Base-by-base conservation (phyloP, 345 rosid genomes). In the Gossypioides kirkii region DNA sequence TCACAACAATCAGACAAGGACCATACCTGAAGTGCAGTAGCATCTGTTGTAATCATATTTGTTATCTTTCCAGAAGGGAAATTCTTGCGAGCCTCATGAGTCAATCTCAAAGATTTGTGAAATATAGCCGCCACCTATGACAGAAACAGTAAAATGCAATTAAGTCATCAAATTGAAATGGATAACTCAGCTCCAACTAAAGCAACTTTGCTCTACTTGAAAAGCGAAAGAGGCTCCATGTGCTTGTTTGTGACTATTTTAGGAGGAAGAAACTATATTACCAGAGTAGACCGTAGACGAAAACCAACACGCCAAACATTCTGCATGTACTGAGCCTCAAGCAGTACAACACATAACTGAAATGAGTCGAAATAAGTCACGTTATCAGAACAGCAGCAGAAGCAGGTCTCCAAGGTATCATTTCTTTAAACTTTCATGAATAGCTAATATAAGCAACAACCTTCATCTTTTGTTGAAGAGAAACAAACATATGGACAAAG, bases 11-110 rank as follows among this genome's bases (percentile, higher is more conserved):
- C 25, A 32, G 22, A 17, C 16, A 49, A 43, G 65, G 67, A 61
- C 14, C 76, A 75, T 74, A 86, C 98, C 96, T 95, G 97, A 78
- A 92, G 92, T 43, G 98, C 80, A 83, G 82, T 92, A 62, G 96
- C 90, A 86, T 95, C 98, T 67, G 98, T 92, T 72, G 99, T 88
- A 81, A 95, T 95, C 92, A 95, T 89, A 73, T 95, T 95, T 59
- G 93, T 95, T 74, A 95, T 83, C 83, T 92, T 95, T 56, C 98
- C 99, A 62, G 97, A 87, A 26, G 87, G 86, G 69, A 92, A 92
- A 86, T 88, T 86, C 80, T 86, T 86, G 77, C 96, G 97, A 77
- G 86, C 82, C 79, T 89, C 99, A 55, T 92, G 94, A 76, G 91
- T 91, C 68, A 95, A 80, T 78, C 99, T 86, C 65, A 92, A 74